Evolutionary conservation across 805 yeast species (phyloP).

Genomic region (Ogataea paraovalis): DNA sequence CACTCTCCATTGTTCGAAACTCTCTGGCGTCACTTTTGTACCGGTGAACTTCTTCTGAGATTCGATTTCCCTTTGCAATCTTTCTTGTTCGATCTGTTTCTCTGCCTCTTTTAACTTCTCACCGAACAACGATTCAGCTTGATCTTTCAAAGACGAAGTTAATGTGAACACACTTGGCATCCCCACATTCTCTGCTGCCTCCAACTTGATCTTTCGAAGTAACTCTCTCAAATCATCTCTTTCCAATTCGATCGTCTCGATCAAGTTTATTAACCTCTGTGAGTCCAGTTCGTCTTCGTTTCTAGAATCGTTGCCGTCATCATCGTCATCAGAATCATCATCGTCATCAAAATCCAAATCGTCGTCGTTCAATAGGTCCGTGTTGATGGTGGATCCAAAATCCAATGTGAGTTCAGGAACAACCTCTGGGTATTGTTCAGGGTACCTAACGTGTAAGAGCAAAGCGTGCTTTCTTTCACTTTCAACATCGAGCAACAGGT

Average conservation of each 20-base stretch:
- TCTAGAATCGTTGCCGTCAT: constrained; percentile 31
- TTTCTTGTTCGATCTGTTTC: constrained; percentile 51
- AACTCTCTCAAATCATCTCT: constrained; percentile 41
- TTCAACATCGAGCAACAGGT: constrained; percentile 62
- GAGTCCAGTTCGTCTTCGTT: constrained; percentile 20
- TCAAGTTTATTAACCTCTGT: constrained; percentile 41
- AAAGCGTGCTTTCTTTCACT: constrained; percentile 56
- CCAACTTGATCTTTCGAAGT: constrained; percentile 41
- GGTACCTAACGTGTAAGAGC: constrained; percentile 60
- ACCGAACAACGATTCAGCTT: constrained; percentile 66
- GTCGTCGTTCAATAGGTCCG: constrained; percentile 12
- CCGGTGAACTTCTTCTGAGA: constrained; percentile 91
- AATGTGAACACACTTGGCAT: constrained; percentile 88
- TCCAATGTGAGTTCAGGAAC: constrained; percentile 54
- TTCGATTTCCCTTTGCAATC: constrained; percentile 64
- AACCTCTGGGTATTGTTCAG: constrained; percentile 78
- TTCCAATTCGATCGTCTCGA: constrained; percentile 57
- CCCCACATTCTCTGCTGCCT: constrained; percentile 78
- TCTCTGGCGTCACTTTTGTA: constrained; percentile 78
- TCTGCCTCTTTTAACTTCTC: constrained; percentile 53
- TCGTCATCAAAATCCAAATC: constrained; percentile 25
- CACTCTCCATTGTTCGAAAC: constrained; percentile 69
- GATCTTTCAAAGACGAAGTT: constrained; percentile 73
- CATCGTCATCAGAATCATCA: constrained; percentile 43
- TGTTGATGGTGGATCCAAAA: constrained; percentile 25